Percentiles rank a stretch among this genome's conserved stretches.
phyloP scores from a whole-genome alignment of 768 basidiomycete species.

The Astraeus odoratus region DNA sequence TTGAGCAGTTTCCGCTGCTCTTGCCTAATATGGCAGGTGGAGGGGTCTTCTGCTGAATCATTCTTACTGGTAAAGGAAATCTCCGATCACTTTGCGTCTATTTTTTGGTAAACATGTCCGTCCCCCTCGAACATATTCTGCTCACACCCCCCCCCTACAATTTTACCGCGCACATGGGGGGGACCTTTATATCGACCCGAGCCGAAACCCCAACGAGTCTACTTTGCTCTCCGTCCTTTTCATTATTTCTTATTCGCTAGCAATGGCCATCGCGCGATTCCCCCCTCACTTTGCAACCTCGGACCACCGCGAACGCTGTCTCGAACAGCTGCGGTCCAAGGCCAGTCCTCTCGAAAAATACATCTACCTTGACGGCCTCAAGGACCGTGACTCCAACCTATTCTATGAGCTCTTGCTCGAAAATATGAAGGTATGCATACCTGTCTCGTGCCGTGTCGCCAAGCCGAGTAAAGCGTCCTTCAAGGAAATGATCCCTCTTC shows the following conservation, averaged over 20 bases:
- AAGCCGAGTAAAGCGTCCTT: background rate
- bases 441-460: background rate
- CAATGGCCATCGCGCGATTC: conserved; percentile 27
- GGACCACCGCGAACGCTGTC: conserved; percentile 50
- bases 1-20: background rate
- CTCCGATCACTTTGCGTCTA: background rate
- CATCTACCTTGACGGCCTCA: conserved; percentile 60
- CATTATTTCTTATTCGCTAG: conserved; percentile 5
- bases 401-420: conserved; percentile 60
- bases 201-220: background rate
- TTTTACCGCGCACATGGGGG: background rate
- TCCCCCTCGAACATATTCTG: background rate
- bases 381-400: conserved; percentile 53
- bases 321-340: conserved; percentile 54
- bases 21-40: background rate
- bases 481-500: conserved; percentile 56
- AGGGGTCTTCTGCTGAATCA: background rate
- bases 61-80: background rate
- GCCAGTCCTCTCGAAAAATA: conserved; percentile 55
- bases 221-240: background rate
- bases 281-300: conserved; percentile 45
- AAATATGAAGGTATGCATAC: conserved; percentile 47
- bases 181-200: background rate
- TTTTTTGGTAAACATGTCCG: background rate
- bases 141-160: background rate